Evolutionary conservation across 768 basidiomycete genomes (phyloP).

Genomic region (Dentipellis fragilis): DNA sequence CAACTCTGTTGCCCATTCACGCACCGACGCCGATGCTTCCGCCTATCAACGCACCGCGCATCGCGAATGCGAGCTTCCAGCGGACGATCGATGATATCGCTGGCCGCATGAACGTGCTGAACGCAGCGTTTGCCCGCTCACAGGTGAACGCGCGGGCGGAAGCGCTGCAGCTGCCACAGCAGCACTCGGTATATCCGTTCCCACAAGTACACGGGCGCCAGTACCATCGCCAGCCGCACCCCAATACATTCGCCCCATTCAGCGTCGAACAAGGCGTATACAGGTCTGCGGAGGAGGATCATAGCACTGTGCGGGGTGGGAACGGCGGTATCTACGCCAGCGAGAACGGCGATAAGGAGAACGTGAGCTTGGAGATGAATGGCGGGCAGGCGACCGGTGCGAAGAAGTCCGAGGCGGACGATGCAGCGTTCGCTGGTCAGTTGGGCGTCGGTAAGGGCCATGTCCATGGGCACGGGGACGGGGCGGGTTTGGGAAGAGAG

Average conservation of each 20-base stretch:
- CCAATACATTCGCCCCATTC: not conserved
- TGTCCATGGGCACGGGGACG: slow-evolving; percentile 19
- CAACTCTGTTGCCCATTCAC: slow-evolving; percentile 16
- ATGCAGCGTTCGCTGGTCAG: slow-evolving; percentile 15
- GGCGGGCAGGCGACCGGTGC: not conserved
- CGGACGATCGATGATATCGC: slow-evolving; percentile 34
- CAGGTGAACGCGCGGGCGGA: slow-evolving; percentile 13
- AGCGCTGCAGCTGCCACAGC: slow-evolving; percentile 3
- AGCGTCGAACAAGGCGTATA: not conserved
- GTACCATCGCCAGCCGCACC: not conserved
- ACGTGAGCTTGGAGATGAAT: slow-evolving; percentile 13
- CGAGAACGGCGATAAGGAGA: slow-evolving; percentile 26
- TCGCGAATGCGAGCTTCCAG: slow-evolving; percentile 30
- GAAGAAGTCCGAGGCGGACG: slow-evolving; percentile 20
- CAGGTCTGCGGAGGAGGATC: slow-evolving; percentile 7
- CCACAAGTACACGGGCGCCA: slow-evolving; percentile 2
- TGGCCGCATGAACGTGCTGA: slow-evolving; percentile 34
- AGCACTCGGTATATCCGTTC: slow-evolving; percentile 2
- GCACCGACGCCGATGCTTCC: slow-evolving; percentile 21
- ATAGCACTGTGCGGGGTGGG: not conserved
- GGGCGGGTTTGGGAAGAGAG: slow-evolving; percentile 30
- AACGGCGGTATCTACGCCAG: not conserved
- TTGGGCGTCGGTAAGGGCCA: slow-evolving; percentile 24
- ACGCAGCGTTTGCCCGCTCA: slow-evolving; percentile 13
- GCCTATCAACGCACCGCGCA: slow-evolving; percentile 32